These are phyloP conservation scores for Daldinia bambusicola DNA, from an alignment of 495 filamentous ascomycete genomes.

Conservation along the genomic window DNA sequence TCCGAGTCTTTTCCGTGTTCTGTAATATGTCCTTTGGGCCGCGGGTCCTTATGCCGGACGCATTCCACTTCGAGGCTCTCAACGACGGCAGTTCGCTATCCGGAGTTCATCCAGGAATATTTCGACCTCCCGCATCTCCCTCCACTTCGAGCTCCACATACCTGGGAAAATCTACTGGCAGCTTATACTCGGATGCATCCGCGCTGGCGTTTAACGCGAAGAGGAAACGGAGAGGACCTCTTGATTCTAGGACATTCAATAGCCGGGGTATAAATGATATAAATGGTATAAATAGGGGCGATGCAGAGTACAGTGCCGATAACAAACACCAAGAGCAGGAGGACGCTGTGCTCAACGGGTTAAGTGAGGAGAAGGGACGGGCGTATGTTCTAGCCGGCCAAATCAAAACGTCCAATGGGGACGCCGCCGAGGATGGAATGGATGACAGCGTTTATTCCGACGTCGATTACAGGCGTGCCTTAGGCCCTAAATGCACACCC, in stretches of 20 bases:
- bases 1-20: not conserved
- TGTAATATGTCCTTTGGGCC: slow-evolving; percentile 54
- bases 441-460: slow-evolving; percentile 66
- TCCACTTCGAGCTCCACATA: slow-evolving; percentile 70
- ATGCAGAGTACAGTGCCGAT: slow-evolving; percentile 41
- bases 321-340: slow-evolving; percentile 15
- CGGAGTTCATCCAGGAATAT: slow-evolving; percentile 69
- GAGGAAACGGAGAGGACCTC: slow-evolving; percentile 53
- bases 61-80: slow-evolving; percentile 60
- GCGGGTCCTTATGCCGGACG: slow-evolving; percentile 60
- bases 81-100: slow-evolving; percentile 53
- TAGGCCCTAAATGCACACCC: slow-evolving; percentile 52
- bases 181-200: slow-evolving; percentile 56
- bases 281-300: slow-evolving; percentile 45
- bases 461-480: slow-evolving; percentile 61
- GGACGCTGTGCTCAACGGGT: slow-evolving; percentile 36
- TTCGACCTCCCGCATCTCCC: slow-evolving; percentile 74
- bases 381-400: slow-evolving; percentile 68
- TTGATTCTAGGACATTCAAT: slow-evolving; percentile 43
- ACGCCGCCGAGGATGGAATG: slow-evolving; percentile 58
- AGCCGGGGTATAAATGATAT: slow-evolving; percentile 47
- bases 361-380: slow-evolving; percentile 34
- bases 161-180: slow-evolving; percentile 64
- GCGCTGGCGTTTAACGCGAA: slow-evolving; percentile 47
- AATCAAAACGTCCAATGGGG: slow-evolving; percentile 67